Percentiles rank a stretch among this genome's conserved stretches.
These are phyloP conservation scores for Nitzschia putrida DNA, from an alignment of 108 stramenopile genomes.

Conservation along the genomic window DNA sequence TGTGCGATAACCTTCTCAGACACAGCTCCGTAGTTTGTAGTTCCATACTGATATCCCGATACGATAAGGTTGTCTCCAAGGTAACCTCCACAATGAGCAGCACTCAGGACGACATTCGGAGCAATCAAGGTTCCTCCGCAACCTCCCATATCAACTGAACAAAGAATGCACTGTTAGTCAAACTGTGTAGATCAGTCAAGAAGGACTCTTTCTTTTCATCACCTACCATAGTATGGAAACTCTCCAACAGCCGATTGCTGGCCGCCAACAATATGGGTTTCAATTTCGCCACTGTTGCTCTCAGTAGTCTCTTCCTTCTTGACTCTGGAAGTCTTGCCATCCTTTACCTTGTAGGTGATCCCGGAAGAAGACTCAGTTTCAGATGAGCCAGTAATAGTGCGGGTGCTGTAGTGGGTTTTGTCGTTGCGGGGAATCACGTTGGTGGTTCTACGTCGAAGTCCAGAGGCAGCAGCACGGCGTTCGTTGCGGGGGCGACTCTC, in stretches of 20 bases:
- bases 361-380: too few species aligned
- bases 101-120: conserved; percentile 41
- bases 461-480: too few species aligned
- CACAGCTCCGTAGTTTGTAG: neutral
- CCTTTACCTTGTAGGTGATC: too few species aligned
- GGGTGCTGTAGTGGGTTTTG: too few species aligned
- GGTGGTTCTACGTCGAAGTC: too few species aligned
- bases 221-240: conserved; percentile 33
- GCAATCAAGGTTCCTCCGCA: conserved; percentile 54
- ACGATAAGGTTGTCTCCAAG: conserved; percentile 15
- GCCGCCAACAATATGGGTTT: conserved; percentile 29
- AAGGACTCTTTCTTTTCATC: too few species aligned
- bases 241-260: conserved; percentile 18
- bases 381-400: too few species aligned
- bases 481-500: too few species aligned
- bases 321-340: too few species aligned
- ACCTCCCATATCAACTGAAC: conserved; percentile 17
- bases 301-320: neutral
- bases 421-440: too few species aligned
- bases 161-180: neutral
- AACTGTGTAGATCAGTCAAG: neutral
- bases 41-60: conserved; percentile 20
- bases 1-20: conserved; percentile 2
- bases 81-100: conserved; percentile 42
- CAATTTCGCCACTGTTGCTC: neutral